Base-by-base conservation (phyloP, 176 grass and related monocot genomes). In the Microstegium vimineum region DNA sequence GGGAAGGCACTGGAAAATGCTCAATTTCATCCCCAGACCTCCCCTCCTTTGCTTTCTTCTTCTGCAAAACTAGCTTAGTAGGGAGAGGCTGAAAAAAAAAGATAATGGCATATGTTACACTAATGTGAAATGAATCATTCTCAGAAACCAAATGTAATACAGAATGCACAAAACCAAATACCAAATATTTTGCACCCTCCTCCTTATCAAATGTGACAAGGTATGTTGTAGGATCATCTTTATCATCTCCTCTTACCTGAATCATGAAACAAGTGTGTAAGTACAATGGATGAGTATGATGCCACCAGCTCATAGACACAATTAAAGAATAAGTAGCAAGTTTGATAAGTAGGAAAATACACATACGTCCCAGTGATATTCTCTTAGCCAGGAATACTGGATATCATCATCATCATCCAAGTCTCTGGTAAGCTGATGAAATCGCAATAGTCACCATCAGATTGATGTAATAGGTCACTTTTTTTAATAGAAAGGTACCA, bases 331-430 rank as follows among this genome's bases (percentile, higher is more conserved):
- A 38, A 67, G n/a, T n/a, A n/a, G n/a, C n/a, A n/a, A n/a, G n/a
- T n/a, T n/a, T n/a, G n/a, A n/a, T n/a, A n/a, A n/a, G 40, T 69
- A 70, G 27, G 60, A 35, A 85, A 61, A 20, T 8, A 54, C 34
- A 89, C 96, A 62, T 93, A 99, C 96, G 78, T 99, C 96, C 96
- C 96, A 99, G 40, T 92, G 89, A 86, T 99, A 99, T 72, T 99
- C 89, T 84, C 96, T 88, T 63, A 95, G 60, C 96, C 96, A 99
- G 20, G 87, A 91, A 78, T 95, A 99, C 43, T 83, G 87, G 27
- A 89, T 74, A 74, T 95, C 95, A 85, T 98, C 90, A 56, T 93
- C 87, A 83, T 93, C 85, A 90, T 93, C 88, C 49, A 86, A 81
- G 78, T 95, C 85, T 83, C 91, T 99, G 87, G 11, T 35, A 60